Evolutionary conservation across 257 asterid genomes (phyloP).

Genomic region (Solanum commersonii): DNA sequence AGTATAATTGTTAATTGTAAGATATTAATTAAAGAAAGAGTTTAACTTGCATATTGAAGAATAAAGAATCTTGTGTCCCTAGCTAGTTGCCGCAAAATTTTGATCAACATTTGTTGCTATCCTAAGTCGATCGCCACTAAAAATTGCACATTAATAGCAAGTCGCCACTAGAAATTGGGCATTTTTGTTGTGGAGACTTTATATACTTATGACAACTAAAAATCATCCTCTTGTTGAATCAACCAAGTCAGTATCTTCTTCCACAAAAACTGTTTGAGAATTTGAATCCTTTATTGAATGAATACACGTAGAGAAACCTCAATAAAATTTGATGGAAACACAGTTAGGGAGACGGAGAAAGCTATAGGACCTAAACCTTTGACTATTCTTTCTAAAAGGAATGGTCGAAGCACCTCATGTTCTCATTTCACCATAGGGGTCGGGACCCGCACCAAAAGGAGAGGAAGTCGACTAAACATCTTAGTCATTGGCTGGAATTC

Average conservation of each 20-base stretch:
- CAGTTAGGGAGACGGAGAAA: neutral
- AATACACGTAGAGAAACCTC: neutral
- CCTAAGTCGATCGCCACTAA: too few species aligned
- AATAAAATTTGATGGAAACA: neutral
- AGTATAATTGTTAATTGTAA: neutral
- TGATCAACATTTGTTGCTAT: too few species aligned
- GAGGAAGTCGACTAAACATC: neutral
- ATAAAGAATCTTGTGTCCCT: too few species aligned
- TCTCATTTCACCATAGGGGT: neutral
- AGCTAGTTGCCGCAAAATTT: too few species aligned
- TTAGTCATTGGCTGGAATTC: neutral
- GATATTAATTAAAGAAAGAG: neutral
- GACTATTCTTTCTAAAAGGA: neutral
- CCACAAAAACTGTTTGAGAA: neutral
- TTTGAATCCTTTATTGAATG: neutral
- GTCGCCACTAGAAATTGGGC: neutral
- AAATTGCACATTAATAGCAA: too few species aligned
- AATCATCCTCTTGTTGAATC: too few species aligned
- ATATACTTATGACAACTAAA: neutral
- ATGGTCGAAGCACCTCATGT: neutral
- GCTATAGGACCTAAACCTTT: neutral
- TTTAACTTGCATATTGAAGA: too few species aligned
- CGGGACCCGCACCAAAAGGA: neutral
- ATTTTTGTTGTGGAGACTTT: neutral
- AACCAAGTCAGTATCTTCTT: neutral